Conservation (phyloP, 768 basidiomycete genomes). For the Coprinopsis cinerea region DNA sequence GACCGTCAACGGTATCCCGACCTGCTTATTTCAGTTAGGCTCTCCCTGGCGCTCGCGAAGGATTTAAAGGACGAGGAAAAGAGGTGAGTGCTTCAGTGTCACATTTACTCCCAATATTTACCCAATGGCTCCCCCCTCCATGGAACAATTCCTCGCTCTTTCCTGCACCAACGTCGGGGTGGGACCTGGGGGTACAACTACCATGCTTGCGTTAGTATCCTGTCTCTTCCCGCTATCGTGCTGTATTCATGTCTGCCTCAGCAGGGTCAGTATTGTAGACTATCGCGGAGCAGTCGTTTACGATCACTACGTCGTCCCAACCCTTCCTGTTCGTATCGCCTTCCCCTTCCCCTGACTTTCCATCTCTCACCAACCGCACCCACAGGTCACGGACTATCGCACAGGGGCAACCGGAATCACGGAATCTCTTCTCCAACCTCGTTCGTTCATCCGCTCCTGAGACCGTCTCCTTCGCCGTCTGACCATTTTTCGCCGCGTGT, state of each 20-base stretch:
- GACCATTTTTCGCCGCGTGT: neutral
- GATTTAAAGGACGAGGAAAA: constrained; percentile 11
- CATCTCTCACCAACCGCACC: neutral
- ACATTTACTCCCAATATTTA: constrained; percentile 13
- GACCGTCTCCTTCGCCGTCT: neutral
- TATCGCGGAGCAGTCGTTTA: constrained; percentile 53
- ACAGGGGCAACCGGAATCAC: constrained; percentile 56
- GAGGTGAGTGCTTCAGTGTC: constrained; percentile 5
- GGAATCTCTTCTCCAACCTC: constrained; percentile 32
- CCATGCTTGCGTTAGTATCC: constrained; percentile 69
- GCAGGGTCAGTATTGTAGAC: constrained; percentile 47
- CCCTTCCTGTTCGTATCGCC: constrained; percentile 31
- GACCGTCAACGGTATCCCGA: constrained; percentile 2
- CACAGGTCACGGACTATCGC: constrained; percentile 65
- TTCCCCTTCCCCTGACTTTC: neutral
- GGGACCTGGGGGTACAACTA: constrained; percentile 74
- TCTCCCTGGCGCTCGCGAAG: neutral
- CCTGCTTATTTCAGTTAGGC: neutral
- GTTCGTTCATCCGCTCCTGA: constrained; percentile 20
- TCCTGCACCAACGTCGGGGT: constrained; percentile 72
- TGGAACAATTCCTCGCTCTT: constrained; percentile 49
- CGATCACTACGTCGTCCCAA: constrained; percentile 64
- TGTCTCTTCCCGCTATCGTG: neutral
- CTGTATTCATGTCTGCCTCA: constrained; percentile 13
- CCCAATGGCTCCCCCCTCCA: constrained; percentile 31